Evolutionary conservation across 345 rosid genomes (phyloP).

Genomic region (Citrus inodora): DNA sequence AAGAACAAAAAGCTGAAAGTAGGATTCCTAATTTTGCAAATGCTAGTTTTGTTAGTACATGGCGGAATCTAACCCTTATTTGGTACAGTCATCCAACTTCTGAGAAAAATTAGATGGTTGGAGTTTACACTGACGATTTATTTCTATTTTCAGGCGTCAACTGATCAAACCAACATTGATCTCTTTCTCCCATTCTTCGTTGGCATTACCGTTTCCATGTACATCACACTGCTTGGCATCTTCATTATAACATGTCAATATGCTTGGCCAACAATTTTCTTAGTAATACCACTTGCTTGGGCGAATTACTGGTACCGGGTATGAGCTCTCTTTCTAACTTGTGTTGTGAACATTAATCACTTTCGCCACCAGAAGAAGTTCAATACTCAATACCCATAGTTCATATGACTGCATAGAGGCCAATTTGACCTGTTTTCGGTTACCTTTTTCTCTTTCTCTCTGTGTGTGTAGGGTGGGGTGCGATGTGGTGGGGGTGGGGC

Average conservation of each 20-base stretch:
- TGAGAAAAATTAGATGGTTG: not conserved
- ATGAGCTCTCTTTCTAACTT: slow-evolving; percentile 21
- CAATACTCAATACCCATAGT: not conserved
- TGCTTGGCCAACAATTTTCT: slow-evolving; percentile 87
- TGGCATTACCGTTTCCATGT: slow-evolving; percentile 56
- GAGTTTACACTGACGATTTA: slow-evolving; percentile 9
- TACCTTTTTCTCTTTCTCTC: not conserved
- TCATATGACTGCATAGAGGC: not conserved
- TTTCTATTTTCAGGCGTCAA: slow-evolving; percentile 58
- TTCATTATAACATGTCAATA: slow-evolving; percentile 84
- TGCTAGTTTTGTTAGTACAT: not conserved
- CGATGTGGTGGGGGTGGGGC: no score
- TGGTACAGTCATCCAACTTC: not conserved
- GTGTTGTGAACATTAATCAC: not conserved
- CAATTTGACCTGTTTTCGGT: no score
- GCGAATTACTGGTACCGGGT: slow-evolving; percentile 91
- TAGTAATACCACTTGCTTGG: slow-evolving; percentile 86
- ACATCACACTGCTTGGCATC: slow-evolving; percentile 70
- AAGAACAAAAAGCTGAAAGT: slow-evolving; percentile 16
- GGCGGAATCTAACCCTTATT: not conserved
- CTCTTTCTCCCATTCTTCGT: slow-evolving; percentile 66
- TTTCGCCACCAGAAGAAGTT: not conserved
- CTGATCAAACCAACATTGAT: slow-evolving; percentile 83
- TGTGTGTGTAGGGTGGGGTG: no score
- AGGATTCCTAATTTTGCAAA: not conserved